phyloP scores from a whole-genome alignment of 176 grass and related monocot species.

The Melocanna baccifera region DNA sequence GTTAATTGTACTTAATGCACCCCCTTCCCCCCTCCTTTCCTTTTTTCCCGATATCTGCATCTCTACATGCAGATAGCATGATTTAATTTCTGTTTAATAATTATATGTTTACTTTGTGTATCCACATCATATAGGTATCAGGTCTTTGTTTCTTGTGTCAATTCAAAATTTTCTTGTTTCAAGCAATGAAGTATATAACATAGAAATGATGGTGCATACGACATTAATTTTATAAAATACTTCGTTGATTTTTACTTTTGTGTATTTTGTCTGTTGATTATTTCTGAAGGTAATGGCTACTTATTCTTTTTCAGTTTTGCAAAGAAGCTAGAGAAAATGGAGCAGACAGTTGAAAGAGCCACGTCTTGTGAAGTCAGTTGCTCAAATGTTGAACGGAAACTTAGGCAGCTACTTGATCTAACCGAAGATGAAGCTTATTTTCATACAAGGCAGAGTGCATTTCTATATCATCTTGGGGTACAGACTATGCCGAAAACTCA shows the following conservation, averaged over 20 bases:
- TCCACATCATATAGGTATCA: neutral
- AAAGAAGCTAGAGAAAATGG: conserved; percentile 72
- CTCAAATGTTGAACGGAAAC: conserved; percentile 77
- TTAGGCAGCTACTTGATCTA: conserved; percentile 71
- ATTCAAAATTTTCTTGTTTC: neutral
- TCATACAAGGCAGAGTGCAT: conserved; percentile 80
- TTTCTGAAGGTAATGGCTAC: conserved; percentile 24
- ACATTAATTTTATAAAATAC: neutral
- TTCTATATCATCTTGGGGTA: conserved; percentile 68
- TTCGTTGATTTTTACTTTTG: neutral
- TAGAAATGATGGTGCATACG: neutral
- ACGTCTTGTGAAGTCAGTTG: conserved; percentile 66
- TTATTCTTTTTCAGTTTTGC: conserved; percentile 62
- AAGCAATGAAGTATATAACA: neutral
- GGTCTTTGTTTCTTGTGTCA: neutral
- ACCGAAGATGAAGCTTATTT: conserved; percentile 91
- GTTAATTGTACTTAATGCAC: neutral
- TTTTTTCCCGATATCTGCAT: neutral
- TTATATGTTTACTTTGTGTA: neutral
- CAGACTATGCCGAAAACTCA: conserved; percentile 78
- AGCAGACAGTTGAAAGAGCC: conserved; percentile 47
- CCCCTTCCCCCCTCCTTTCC: neutral
- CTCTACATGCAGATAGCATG: neutral
- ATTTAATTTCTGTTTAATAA: neutral
- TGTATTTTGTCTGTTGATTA: neutral